Conservation (phyloP, 208 protist genomes). For the Blechomonas ayalai region DNA sequence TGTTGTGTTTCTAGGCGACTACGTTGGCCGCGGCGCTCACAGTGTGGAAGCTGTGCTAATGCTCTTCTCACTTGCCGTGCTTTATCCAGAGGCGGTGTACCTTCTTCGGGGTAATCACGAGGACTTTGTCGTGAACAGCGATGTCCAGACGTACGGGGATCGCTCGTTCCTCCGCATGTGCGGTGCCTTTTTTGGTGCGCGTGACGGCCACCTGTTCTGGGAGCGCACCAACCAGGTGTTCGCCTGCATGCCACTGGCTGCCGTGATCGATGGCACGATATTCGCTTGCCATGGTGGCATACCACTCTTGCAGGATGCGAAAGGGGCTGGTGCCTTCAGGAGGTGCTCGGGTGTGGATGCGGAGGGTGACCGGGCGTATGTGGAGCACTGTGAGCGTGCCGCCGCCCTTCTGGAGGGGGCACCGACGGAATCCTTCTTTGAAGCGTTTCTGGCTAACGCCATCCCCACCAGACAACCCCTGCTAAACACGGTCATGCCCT, state of each 20-base stretch:
- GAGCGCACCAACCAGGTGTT: slow-evolving; percentile 64
- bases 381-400: neutral
- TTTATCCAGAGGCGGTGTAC: slow-evolving; percentile 56
- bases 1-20: slow-evolving; percentile 96
- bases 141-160: slow-evolving; percentile 36
- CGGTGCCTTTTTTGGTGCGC: slow-evolving; percentile 45
- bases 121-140: slow-evolving; percentile 63
- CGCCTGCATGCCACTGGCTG: slow-evolving; percentile 56
- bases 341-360: neutral
- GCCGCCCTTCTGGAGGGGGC: too few relatives aligned
- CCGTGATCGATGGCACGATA: slow-evolving; percentile 73
- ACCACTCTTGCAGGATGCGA: slow-evolving; percentile 23
- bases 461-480: slow-evolving; percentile 9
- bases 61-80: slow-evolving; percentile 58
- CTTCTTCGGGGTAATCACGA: slow-evolving; percentile 89
- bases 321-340: neutral
- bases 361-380: neutral
- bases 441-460: slow-evolving; percentile 10
- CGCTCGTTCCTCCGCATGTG: slow-evolving; percentile 41
- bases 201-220: slow-evolving; percentile 58
- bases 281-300: slow-evolving; percentile 89
- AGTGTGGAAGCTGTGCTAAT: slow-evolving; percentile 66
- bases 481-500: slow-evolving; percentile 13
- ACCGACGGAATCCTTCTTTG: slow-evolving; percentile 15
- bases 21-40: slow-evolving; percentile 91